These are phyloP conservation scores for Salinomyces thailandicus DNA, from an alignment of 2,329 filamentous ascomycete species.

Conservation along the genomic window DNA sequence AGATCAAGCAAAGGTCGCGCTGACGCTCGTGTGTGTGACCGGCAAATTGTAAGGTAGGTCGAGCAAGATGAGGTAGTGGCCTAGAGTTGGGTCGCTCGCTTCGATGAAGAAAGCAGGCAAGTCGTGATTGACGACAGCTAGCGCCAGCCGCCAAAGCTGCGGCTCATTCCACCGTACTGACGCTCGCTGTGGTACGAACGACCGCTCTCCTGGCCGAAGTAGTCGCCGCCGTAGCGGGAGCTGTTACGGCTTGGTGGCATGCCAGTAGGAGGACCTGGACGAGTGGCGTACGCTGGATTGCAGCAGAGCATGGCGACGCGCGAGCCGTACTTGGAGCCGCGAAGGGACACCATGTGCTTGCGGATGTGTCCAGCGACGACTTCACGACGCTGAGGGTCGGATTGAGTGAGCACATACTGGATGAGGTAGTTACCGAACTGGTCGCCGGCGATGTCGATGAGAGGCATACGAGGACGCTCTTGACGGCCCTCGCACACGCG, in stretches of 20 bases:
- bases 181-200: slow-evolving; percentile 11
- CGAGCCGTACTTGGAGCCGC: slow-evolving; percentile 96
- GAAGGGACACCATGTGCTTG: slow-evolving; percentile 98
- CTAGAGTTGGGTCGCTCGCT: background rate
- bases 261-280: slow-evolving; percentile 73
- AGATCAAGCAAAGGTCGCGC: slow-evolving; percentile 1
- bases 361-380: slow-evolving; percentile 85
- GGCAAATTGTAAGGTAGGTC: slow-evolving; percentile 1
- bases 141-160: slow-evolving; percentile 12
- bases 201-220: slow-evolving; percentile 9
- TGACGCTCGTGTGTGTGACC: background rate
- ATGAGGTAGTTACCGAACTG: slow-evolving; percentile 98
- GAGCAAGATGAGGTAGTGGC: slow-evolving; percentile 1
- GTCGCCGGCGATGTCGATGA: slow-evolving; percentile 97
- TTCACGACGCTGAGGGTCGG: slow-evolving; percentile 78
- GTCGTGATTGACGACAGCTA: no score
- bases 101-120: background rate
- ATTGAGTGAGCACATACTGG: slow-evolving; percentile 90
- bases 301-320: slow-evolving; percentile 98
- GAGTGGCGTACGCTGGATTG: slow-evolving; percentile 81
- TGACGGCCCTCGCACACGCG: slow-evolving; percentile 84
- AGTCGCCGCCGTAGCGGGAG: slow-evolving; percentile 10
- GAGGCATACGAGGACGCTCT: slow-evolving; percentile 85
- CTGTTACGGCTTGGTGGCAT: slow-evolving; percentile 21
- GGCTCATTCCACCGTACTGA: slow-evolving; percentile 13